Evolutionary conservation across 2,329 filamentous ascomycete genomes (phyloP), one percentile per base, ranked within the genome.

Genomic region (Ampelomyces quisqualis): DNA sequence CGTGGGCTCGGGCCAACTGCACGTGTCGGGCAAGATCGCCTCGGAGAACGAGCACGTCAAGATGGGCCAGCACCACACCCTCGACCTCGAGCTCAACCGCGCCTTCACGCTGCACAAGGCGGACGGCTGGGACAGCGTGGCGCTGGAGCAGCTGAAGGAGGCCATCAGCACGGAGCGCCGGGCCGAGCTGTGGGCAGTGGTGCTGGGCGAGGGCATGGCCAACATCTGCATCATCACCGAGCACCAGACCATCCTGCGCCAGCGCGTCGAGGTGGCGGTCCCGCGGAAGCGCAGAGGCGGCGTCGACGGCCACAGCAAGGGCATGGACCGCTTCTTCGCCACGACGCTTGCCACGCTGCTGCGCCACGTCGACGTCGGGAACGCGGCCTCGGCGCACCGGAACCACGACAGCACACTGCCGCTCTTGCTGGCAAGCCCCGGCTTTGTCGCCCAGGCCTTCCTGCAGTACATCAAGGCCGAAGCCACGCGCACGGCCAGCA

Each of bases 91-190:
- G 65, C 76, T 95, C 43, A 83, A 93, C 58, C 80, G 90, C 28
- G 84, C 90, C 35, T 97, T 97, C 58, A 91, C 87, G 5, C 68
- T 98, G 6, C 86, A 90, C 72, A 97, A 97, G 71, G 84, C 63
- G 38, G 53, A 72, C 64, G 80, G 90, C 28, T 98, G 93, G 93
- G 93, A 98, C 68, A 90, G 86, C 53, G 83, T 98, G 8, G 88
- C 90, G 3, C 73, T 85, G 33, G 83, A 87, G 44, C 85, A 87
- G 31, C 77, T 98, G 8, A 76, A 80, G 41, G 88, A 95, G 65
- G 85, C 90, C 1, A 77, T 91, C 10, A 84, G 88, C 56, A 82
- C 87, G 54, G 85, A 88, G 51, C 84, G 85, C 59, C 83, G 86
- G 47, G 90, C 89, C 1, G 86, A 91, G 47, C 78, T 95, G 13